Base-by-base conservation (phyloP, 2,329 filamentous ascomycete species). In the Lizonia empirigonia region DNA sequence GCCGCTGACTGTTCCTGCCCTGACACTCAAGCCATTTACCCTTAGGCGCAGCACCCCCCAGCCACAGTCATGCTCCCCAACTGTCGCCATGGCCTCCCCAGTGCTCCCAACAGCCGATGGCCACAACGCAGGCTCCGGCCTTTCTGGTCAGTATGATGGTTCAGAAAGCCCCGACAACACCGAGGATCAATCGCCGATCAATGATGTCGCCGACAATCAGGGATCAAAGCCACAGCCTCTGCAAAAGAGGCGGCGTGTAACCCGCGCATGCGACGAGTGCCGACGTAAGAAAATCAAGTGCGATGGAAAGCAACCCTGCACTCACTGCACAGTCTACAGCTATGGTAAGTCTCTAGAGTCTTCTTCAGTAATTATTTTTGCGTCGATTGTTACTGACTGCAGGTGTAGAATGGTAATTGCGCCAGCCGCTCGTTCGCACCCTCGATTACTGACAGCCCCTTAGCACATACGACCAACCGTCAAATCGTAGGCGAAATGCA, bases 311-410 rank as follows among this genome's bases (percentile, higher is more conserved):
- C 78, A 81, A 65, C 79, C 80, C 7, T 82, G 80, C 62, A 97
- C 92, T 0, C 94, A 97, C 74, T 99, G 94, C 74, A 96, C 92
- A 9, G 91, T 97, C 40, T 99, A 99, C 75, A 97, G 91, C 72
- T 99, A 99, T 79, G 93, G 94, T 97, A 62, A 38, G 70, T 53
- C 24, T 34, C 4, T 4, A 22, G 15, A 35, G 23, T 44, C 30
- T 44, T 26, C 7, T 32, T 30, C 37, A 20, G 2, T 16, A 40
- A 7, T 46, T 34, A n/a, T 3, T 22, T n/a, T 24, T 23, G 29
- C 29, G 13, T 29, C 5, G 13, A 22, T 22, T n/a, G 4, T 23
- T 47, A 22, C 42, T 58, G 27, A 58, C 45, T 32, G 9, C 9
- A 29, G 20, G 20, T 22, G 15, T 36, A 53, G 50, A 53, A 42